Conservation (phyloP, 176 grass and related monocot species). For the Elymus sibiricus region DNA sequence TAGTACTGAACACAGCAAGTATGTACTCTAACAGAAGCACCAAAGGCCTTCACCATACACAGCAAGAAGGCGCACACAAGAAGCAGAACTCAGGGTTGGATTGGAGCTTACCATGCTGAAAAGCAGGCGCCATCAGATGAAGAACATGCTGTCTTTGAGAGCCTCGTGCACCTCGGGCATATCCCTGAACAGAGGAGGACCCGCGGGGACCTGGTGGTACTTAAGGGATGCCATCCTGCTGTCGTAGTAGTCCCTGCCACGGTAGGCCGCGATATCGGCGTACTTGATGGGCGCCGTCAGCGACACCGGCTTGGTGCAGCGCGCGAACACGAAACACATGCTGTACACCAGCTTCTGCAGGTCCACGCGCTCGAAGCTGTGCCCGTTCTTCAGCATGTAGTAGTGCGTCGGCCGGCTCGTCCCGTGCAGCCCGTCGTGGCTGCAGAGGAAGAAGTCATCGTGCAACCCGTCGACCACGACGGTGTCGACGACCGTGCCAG, state of each 20-base stretch:
- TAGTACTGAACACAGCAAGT: neutral
- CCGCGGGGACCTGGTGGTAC: neutral
- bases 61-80: neutral
- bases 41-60: neutral
- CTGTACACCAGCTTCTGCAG: conserved; percentile 56
- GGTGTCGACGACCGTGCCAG: conserved; percentile 59
- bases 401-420: conserved; percentile 66
- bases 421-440: conserved; percentile 48
- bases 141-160: conserved; percentile 51
- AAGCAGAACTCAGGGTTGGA: neutral
- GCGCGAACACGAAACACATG: conserved; percentile 56
- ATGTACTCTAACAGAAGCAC: neutral
- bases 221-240: conserved; percentile 1
- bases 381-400: conserved; percentile 42
- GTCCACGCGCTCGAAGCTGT: conserved; percentile 38
- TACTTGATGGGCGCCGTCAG: conserved; percentile 57
- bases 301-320: conserved; percentile 66
- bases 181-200: neutral
- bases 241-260: conserved; percentile 53
- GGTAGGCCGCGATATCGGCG: conserved; percentile 55
- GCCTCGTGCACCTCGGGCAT: conserved; percentile 32
- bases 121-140: conserved; percentile 30
- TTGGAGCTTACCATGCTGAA: neutral
- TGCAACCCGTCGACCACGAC: conserved; percentile 34
- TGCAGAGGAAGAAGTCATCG: conserved; percentile 65